Percentiles rank a stretch among this genome's conserved stretches.
These are phyloP conservation scores for Torrubiellomyces zombiae DNA, from an alignment of 2,329 filamentous ascomycete genomes.

Conservation along the genomic window DNA sequence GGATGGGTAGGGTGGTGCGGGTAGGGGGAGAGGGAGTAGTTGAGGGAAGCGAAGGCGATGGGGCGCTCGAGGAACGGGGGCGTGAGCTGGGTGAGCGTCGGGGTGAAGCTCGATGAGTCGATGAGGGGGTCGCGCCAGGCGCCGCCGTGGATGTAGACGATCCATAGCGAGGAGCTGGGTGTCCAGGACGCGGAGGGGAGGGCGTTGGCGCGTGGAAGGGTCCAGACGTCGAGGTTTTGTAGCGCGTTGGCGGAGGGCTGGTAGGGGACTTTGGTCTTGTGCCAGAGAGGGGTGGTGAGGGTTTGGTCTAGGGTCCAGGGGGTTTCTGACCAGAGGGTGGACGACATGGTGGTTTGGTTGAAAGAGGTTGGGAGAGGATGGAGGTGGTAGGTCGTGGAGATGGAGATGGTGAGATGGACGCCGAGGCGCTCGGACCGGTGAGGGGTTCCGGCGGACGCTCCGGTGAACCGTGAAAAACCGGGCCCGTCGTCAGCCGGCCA, in stretches of 20 bases:
- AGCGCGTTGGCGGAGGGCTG: constrained; percentile 1
- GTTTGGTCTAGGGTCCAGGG: constrained; percentile 1
- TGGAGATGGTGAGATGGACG: no score
- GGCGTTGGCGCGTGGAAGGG: background rate
- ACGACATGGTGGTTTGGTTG: background rate
- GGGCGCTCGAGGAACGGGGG: constrained; percentile 2
- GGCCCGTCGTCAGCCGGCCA: no score
- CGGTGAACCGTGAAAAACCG: no score
- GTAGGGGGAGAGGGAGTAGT: constrained; percentile 4
- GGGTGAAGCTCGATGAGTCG: constrained; percentile 4
- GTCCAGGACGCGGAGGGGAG: constrained; percentile 3
- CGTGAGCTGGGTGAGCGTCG: constrained; percentile 2
- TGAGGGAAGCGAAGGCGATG: constrained; percentile 4
- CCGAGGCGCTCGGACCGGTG: no score
- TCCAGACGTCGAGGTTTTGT: constrained; percentile 4
- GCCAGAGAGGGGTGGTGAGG: constrained; percentile 4
- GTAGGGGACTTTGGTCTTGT: constrained; percentile 4
- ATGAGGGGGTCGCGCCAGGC: constrained; percentile 12
- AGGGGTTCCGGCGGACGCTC: no score
- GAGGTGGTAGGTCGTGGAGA: no score
- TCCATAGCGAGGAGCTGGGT: constrained; percentile 4
- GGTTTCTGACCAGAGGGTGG: constrained; percentile 2
- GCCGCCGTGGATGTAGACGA: constrained; percentile 11
- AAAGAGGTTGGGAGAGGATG: no score
- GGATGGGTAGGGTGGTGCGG: constrained; percentile 3